phyloP scores from a whole-genome alignment of 164 flowering plant species.

The Berberis vulgaris region DNA sequence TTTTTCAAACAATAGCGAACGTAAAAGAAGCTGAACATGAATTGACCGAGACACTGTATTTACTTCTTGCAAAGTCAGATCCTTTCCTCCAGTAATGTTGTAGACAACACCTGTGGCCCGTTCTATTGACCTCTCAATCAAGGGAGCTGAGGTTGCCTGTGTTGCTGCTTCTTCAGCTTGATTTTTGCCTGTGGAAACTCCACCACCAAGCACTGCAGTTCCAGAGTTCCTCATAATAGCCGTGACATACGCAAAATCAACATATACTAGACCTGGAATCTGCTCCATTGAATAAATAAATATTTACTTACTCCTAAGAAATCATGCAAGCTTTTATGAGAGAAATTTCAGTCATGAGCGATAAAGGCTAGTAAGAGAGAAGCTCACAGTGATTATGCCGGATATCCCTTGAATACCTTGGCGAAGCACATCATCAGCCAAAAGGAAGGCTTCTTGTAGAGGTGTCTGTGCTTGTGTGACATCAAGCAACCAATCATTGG shows the following conservation, averaged over 20 bases:
- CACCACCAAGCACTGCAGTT: slow-evolving; percentile 39
- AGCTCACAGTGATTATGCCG: slow-evolving; percentile 18
- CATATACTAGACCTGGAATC: slow-evolving; percentile 44
- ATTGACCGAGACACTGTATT: slow-evolving; percentile 16
- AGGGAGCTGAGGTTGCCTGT: slow-evolving; percentile 15
- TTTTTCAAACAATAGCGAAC: neutral
- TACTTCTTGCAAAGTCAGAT: slow-evolving; percentile 17
- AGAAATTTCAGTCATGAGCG: too few species aligned
- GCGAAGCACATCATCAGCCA: slow-evolving; percentile 23
- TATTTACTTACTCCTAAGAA: neutral
- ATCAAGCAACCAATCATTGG: slow-evolving; percentile 24
- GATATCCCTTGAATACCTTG: slow-evolving; percentile 27
- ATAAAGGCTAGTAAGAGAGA: neutral
- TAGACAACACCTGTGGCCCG: slow-evolving; percentile 16
- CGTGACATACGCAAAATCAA: slow-evolving; percentile 46
- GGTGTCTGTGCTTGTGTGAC: slow-evolving; percentile 19
- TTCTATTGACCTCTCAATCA: slow-evolving; percentile 16
- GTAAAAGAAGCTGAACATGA: neutral
- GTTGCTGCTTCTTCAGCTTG: slow-evolving; percentile 16
- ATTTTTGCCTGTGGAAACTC: slow-evolving; percentile 23
- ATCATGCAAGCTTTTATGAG: neutral
- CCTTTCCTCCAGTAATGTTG: slow-evolving; percentile 20
- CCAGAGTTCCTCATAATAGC: slow-evolving; percentile 46
- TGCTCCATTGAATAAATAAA: slow-evolving; percentile 9
- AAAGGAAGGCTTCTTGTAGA: slow-evolving; percentile 23